phyloP scores from a whole-genome alignment of 169 alveolate species.

The Eimeria nieschulzi region DNA sequence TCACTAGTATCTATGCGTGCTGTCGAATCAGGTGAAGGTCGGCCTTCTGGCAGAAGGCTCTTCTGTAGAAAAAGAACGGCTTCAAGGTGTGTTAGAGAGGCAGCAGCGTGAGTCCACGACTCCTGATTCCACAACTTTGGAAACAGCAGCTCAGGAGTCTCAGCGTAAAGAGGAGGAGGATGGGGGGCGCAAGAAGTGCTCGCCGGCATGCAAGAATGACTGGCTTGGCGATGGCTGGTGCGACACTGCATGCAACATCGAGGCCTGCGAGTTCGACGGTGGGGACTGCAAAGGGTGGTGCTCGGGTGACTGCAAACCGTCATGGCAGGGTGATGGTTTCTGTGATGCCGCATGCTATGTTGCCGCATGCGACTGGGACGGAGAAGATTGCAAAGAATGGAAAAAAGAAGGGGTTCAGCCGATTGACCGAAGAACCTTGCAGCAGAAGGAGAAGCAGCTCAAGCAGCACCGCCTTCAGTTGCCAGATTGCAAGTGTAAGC shows the following conservation, averaged over 20 bases:
- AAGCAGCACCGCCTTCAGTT: constrained; percentile 67
- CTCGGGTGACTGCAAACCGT: constrained; percentile 81
- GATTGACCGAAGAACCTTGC: constrained; percentile 38
- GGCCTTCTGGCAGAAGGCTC: constrained; percentile 10
- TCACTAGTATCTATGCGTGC: background rate
- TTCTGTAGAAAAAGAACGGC: constrained; percentile 11
- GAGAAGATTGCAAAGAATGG: constrained; percentile 80
- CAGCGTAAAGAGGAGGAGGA: background rate
- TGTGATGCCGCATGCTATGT: constrained; percentile 82
- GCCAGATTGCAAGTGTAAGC: constrained; percentile 77
- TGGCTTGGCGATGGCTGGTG: constrained; percentile 86
- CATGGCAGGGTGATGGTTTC: constrained; percentile 84
- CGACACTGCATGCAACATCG: constrained; percentile 80
- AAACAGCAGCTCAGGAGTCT: background rate
- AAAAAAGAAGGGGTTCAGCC: constrained; percentile 35
- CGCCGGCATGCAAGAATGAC: constrained; percentile 71
- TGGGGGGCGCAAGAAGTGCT: constrained; percentile 37
- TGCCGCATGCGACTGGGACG: constrained; percentile 82
- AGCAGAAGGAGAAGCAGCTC: constrained; percentile 38
- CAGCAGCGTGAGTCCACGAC: background rate
- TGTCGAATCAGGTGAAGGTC: background rate
- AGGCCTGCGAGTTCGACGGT: constrained; percentile 80
- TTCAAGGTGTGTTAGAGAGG: constrained; percentile 42
- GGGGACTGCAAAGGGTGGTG: constrained; percentile 83
- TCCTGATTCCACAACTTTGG: constrained; percentile 19